Base-by-base conservation (phyloP, 2,329 filamentous ascomycete genomes). In the Leptographium radiaticola region DNA sequence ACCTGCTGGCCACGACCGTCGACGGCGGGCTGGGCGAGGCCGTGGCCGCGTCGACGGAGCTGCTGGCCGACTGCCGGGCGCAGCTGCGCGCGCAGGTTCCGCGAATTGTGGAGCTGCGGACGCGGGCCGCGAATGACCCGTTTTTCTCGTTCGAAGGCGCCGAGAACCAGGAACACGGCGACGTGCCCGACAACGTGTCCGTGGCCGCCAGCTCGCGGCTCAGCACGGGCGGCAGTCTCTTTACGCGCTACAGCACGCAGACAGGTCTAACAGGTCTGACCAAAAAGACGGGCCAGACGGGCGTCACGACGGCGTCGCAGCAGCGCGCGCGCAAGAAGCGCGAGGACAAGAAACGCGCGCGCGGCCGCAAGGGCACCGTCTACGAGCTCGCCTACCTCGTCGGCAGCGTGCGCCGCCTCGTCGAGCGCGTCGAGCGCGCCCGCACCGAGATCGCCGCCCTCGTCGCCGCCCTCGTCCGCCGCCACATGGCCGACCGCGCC, bases 361-460 rank as follows among this genome's bases (percentile, higher is more conserved):
- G 89, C 9, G 93, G 93, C 30, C 91, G 95, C 67, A 97, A 97
- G 73, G 93, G 93, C 12, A 95, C 88, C 16, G 87, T 98, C 6
- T 98, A 98, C 67, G 93, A 98, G 68, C 91, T 97, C 65, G 93
- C 97, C 68, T 98, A 98, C 67, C 79, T 98, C 6, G 84, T 95
- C 55, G 93, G 90, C 66, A 91, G 85, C 60, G 83, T 97, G 39
- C 80, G 84, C 13, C 76, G 93, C 30, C 75, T 98, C 38, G 80
- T 95, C 15, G 89, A 95, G 66, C 77, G 90, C 39, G 81, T 95
- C 25, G 89, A 90, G 66, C 75, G 74, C 25, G 77, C 84, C 3
- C 77, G 82, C 51, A 75, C 79, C 1, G 93, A 98, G 66, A 80
- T 88, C 0, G 77, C 81, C 63, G 71, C 83, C 16, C 74, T 97